A percentile compares a stretch with the other conserved stretches of the same genome.
These are phyloP conservation scores for Mimosa bimucronata DNA, from an alignment of 306 rosid species.

Conservation along the genomic window DNA sequence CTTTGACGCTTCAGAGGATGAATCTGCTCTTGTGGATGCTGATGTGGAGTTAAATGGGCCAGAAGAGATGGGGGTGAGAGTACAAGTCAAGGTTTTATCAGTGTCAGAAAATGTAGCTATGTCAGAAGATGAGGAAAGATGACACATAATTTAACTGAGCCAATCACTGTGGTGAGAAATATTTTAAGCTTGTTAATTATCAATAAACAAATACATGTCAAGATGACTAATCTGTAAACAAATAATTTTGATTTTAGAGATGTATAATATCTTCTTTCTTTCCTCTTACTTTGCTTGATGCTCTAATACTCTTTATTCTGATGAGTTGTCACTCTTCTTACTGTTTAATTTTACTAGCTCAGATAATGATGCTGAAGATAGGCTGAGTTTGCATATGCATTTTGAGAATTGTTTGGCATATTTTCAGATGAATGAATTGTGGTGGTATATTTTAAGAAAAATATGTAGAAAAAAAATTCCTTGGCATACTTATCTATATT, in stretches of 20 bases:
- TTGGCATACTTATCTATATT: not conserved
- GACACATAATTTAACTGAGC: conserved; percentile 38
- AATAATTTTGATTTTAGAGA: conserved; percentile 4
- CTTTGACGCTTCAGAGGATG: conserved; percentile 24
- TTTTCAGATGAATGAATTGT: not conserved
- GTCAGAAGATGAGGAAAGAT: conserved; percentile 65
- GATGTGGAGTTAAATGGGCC: conserved; percentile 45
- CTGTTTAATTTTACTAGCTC: not conserved
- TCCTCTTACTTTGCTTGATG: conserved; percentile 4
- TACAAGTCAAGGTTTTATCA: conserved; percentile 54
- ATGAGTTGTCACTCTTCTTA: not conserved
- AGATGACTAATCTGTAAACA: conserved; percentile 4
- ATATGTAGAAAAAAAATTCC: not conserved
- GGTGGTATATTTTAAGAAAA: not conserved
- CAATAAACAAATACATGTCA: not conserved
- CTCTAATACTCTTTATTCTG: not conserved
- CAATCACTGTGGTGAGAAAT: conserved; percentile 55
- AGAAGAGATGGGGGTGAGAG: conserved; percentile 53
- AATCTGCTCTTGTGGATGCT: conserved; percentile 25
- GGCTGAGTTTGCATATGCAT: conserved; percentile 5
- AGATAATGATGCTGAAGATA: not conserved
- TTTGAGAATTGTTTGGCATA: conserved; percentile 4
- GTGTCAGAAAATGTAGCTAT: conserved; percentile 38
- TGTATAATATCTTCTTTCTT: conserved; percentile 18
- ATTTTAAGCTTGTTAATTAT: conserved; percentile 32